phyloP scores from a whole-genome alignment of 495 filamentous ascomycete species.

The Penicillium macrosclerotiorum region DNA sequence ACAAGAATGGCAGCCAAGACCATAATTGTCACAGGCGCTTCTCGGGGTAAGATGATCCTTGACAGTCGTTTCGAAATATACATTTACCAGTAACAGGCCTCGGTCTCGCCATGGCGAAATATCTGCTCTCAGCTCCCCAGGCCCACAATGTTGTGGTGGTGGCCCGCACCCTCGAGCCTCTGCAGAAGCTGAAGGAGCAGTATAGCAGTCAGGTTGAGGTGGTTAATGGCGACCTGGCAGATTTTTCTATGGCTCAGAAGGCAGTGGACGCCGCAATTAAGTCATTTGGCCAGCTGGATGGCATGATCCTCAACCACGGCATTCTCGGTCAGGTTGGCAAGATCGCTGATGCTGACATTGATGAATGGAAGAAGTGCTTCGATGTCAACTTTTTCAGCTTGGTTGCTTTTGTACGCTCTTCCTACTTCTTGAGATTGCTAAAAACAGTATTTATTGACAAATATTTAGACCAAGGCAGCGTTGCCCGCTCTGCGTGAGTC shows the following conservation, averaged over 20 bases:
- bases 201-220: slow-evolving; percentile 67
- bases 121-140: slow-evolving; percentile 59
- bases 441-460: slow-evolving; percentile 15
- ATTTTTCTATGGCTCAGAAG: slow-evolving; percentile 58
- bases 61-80: not conserved
- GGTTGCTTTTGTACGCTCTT: slow-evolving; percentile 67
- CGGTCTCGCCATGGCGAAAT: slow-evolving; percentile 72
- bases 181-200: slow-evolving; percentile 63
- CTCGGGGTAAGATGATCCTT: slow-evolving; percentile 43
- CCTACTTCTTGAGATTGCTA: not conserved
- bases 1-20: slow-evolving; percentile 48
- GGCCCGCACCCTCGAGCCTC: slow-evolving; percentile 64
- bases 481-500: slow-evolving; percentile 68
- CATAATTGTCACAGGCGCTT: slow-evolving; percentile 63
- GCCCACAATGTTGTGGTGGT: slow-evolving; percentile 72
- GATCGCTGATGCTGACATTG: slow-evolving; percentile 58
- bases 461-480: slow-evolving; percentile 63
- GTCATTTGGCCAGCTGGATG: slow-evolving; percentile 72
- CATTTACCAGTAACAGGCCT: slow-evolving; percentile 55
- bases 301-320: slow-evolving; percentile 86
- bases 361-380: slow-evolving; percentile 74
- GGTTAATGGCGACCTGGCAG: slow-evolving; percentile 72
- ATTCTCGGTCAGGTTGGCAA: slow-evolving; percentile 73
- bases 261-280: slow-evolving; percentile 62
- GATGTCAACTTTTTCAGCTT: slow-evolving; percentile 83